Conservation (phyloP, 345 rosid species). For the Sisymbrium altissimum region DNA sequence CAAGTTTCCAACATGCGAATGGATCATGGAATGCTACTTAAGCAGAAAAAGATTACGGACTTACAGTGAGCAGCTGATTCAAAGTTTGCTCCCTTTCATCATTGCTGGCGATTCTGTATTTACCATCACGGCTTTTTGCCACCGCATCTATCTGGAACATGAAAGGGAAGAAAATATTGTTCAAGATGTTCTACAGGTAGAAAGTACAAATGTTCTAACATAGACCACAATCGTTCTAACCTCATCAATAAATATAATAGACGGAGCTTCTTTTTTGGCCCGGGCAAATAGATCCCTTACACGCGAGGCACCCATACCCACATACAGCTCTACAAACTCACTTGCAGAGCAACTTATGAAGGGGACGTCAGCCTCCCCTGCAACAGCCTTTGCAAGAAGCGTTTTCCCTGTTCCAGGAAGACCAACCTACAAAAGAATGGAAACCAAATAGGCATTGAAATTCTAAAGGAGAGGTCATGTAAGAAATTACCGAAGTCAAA, state of each 20-base stretch:
- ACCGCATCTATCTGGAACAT: constrained; percentile 89
- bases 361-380: constrained; percentile 95
- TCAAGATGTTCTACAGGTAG: neutral
- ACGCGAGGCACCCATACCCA: constrained; percentile 99
- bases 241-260: constrained; percentile 94
- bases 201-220: neutral
- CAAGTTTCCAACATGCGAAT: constrained; percentile 17
- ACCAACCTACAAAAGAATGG: constrained; percentile 62
- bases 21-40: neutral
- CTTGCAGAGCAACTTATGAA: constrained; percentile 96
- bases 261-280: constrained; percentile 98
- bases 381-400: constrained; percentile 85
- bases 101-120: constrained; percentile 76
- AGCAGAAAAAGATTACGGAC: constrained; percentile 12
- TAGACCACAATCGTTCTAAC: constrained; percentile 30
- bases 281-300: constrained; percentile 94
- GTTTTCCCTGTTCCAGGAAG: constrained; percentile 99
- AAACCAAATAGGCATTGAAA: constrained; percentile 9
- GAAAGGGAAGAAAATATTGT: constrained; percentile 5
- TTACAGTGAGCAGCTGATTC: constrained; percentile 95
- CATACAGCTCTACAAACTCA: constrained; percentile 92
- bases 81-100: constrained; percentile 98
- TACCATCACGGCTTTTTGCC: constrained; percentile 96
- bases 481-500: neutral
- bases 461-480: constrained; percentile 3